phyloP scores from a whole-genome alignment of 2,329 filamentous ascomycete species.

The Claviceps fusiformis region DNA sequence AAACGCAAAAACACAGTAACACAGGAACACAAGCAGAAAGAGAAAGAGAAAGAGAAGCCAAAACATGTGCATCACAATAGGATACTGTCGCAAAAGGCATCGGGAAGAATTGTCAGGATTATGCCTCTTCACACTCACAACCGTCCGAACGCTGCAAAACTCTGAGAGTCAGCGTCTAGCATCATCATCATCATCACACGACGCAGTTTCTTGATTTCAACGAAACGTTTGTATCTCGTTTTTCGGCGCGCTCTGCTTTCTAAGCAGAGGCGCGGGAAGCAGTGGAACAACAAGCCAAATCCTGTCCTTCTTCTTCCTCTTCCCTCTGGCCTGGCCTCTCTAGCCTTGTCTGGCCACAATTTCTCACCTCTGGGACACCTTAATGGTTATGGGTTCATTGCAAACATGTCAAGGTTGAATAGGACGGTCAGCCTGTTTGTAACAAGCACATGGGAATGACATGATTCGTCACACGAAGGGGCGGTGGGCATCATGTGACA shows the following conservation, averaged over 20 bases:
- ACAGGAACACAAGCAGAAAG: too few relatives aligned
- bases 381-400: neutral
- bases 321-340: neutral
- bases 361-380: neutral
- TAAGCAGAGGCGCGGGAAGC: neutral
- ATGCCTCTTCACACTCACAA: neutral
- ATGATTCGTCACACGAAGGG: neutral
- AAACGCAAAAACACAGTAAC: neutral
- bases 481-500: neutral
- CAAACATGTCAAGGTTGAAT: neutral
- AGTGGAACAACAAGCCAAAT: neutral
- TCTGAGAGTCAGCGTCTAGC: neutral
- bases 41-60: neutral
- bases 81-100: neutral
- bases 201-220: neutral
- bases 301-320: neutral
- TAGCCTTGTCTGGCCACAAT: neutral
- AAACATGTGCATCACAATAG: neutral
- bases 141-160: neutral
- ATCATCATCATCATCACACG: neutral
- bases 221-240: neutral
- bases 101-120: neutral
- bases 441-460: neutral
- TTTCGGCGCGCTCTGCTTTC: neutral
- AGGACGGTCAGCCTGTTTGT: neutral